These are phyloP conservation scores for Fraxinus quadrangulata DNA, from an alignment of 257 asterid genomes.

Conservation along the genomic window DNA sequence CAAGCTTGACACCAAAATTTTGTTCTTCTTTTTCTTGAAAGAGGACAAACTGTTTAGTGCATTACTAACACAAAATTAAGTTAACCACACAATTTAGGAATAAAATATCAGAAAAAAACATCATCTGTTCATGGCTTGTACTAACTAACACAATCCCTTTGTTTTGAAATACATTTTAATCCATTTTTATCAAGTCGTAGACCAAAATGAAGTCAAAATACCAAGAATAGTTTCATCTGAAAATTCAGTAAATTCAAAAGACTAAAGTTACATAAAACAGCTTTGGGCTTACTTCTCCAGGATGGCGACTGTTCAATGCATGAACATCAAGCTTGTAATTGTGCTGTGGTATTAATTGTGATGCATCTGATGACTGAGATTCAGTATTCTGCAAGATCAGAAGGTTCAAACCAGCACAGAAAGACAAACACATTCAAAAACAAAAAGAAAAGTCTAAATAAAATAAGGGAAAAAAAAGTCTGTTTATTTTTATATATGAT, in stretches of 20 bases:
- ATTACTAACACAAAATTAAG: too few relatives aligned
- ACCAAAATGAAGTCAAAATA: slow-evolving; percentile 18
- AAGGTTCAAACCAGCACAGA: slow-evolving; percentile 30
- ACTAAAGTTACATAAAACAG: background rate
- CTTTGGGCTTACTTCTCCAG: slow-evolving; percentile 75
- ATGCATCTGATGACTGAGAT: slow-evolving; percentile 71
- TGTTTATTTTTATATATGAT: background rate
- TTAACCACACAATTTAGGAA: background rate
- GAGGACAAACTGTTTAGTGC: background rate
- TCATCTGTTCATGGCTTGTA: background rate
- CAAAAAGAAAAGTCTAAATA: background rate
- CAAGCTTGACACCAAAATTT: background rate
- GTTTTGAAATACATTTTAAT: slow-evolving; percentile 11
- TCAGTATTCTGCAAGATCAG: slow-evolving; percentile 59
- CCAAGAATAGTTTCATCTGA: slow-evolving; percentile 17
- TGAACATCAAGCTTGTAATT: slow-evolving; percentile 92
- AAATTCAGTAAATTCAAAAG: slow-evolving; percentile 4
- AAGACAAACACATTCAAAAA: background rate
- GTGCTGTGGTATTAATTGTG: slow-evolving; percentile 90
- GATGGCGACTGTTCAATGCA: slow-evolving; percentile 83
- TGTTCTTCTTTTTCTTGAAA: background rate
- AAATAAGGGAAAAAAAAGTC: background rate
- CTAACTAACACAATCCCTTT: slow-evolving; percentile 20
- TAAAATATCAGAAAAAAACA: slow-evolving; percentile 7
- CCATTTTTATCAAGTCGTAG: slow-evolving; percentile 18